Evolutionary conservation across 805 yeast species (phyloP), one percentile per base, ranked within the genome.

Genomic region (Candida endomychidarum): DNA sequence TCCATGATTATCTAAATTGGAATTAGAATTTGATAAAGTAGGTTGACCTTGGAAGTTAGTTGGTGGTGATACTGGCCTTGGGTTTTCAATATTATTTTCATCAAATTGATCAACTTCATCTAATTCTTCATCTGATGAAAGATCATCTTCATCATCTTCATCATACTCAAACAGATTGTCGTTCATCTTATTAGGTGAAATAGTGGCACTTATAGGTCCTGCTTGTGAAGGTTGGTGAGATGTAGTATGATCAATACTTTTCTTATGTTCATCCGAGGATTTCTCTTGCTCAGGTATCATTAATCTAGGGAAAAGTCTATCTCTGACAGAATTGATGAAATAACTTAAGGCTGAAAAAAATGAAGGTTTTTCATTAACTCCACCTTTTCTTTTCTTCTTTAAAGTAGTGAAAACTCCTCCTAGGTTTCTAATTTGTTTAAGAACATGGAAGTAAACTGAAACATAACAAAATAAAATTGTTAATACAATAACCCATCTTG

Each of bases 361-460:
- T 6, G 68, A 56, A 7, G 67, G 68, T 27, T 57, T 52, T 23
- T 52, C 56, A 34, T 46, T 43, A 11, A 21, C 26, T 42, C 37
- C 45, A 10, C 33, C 12, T 10, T 8, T 15, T n/a, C 28, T 21
- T 18, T 44, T 38, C 18, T 46, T 51, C 41, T 60, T 69, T 32
- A 66, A 42, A 11, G 63, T 58, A 10, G 61, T 54, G 48, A 68
- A 67, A 2, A 64, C 68, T 8, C 77, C 77, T 36, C 80, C 77
- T 34, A 81, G 74, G 8, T 63, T 60, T 27, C 74, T 72, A 54
- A 81, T 77, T 52, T 86, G 86, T 25, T 68, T 63, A 42, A 78
- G 70, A 17, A 89, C 91, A 53, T 83, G 86, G 45, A 77, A 61
- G 59, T 89, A 89, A 37, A 89, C 81, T 26, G 83, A 69, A 36